Evolutionary conservation across 2,329 filamentous ascomycete genomes (phyloP).

Genomic region (Diaporthe sp.): DNA sequence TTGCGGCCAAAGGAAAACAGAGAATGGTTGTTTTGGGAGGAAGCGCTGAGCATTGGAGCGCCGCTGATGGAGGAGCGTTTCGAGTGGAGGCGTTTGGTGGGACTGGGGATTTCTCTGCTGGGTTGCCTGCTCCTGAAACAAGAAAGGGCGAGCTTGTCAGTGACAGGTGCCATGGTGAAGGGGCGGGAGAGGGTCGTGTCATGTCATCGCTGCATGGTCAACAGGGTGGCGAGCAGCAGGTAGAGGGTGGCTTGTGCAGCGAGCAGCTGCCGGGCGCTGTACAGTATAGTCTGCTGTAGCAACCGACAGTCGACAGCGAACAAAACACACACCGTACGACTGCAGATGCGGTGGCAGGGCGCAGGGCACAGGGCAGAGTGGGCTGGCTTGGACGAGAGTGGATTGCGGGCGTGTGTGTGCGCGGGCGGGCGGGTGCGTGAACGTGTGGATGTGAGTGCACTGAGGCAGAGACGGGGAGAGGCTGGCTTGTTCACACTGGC

Average conservation of each 20-base stretch:
- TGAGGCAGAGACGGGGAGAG: not conserved
- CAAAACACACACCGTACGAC: slow-evolving; percentile 4
- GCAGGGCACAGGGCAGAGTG: slow-evolving; percentile 12
- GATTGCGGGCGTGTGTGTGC: slow-evolving; percentile 27
- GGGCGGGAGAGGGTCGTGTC: slow-evolving; percentile 13
- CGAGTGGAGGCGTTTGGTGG: slow-evolving; percentile 44
- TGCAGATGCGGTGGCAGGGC: slow-evolving; percentile 4
- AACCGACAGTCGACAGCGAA: not conserved
- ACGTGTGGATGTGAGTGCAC: not conserved
- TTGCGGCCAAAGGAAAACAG: slow-evolving; percentile 71
- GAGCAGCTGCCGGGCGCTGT: not conserved
- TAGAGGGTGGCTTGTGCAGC: slow-evolving; percentile 19
- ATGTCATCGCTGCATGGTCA: slow-evolving; percentile 26
- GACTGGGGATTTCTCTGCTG: slow-evolving; percentile 46
- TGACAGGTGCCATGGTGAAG: slow-evolving; percentile 33
- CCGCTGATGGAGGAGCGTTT: slow-evolving; percentile 50
- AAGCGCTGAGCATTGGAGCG: slow-evolving; percentile 69
- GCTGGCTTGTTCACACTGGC: not conserved
- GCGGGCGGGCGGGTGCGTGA: not conserved
- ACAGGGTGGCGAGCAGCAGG: not conserved
- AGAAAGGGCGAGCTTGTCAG: slow-evolving; percentile 36
- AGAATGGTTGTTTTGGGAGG: slow-evolving; percentile 70
- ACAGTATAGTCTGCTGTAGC: not conserved
- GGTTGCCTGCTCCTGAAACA: slow-evolving; percentile 41
- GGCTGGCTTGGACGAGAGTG: slow-evolving; percentile 14